Base-by-base conservation (phyloP, 2,329 filamentous ascomycete genomes). In the Aciculosporium take region DNA sequence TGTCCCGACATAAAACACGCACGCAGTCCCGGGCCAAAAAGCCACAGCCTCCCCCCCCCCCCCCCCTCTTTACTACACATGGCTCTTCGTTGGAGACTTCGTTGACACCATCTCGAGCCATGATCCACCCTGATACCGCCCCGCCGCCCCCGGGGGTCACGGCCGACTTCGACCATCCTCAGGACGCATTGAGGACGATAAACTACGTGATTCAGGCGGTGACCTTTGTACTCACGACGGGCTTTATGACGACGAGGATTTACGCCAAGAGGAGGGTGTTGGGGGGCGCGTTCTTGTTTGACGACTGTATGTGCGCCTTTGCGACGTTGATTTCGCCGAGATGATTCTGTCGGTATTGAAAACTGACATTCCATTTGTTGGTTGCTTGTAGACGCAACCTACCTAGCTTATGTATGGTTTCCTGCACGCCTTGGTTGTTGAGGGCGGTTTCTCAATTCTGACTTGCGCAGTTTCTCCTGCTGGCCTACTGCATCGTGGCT, bases 131-230 rank as follows among this genome's bases (percentile, higher is more conserved):
- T 2, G 50, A 51, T 18, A 46, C 50, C 18, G 43, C 42, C 18
- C 50, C 52, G 25, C 52, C 51, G 9, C 55, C 56, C 12, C n/a
- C 44, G 17, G 56, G 55, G 33, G 47, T 53, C 9, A 43, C 41
- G 13, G 45, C 50, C 6, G 37, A 58, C 46, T 29, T 56, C 13
- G 44, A 51, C 4, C 39, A 56, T 31, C 56, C 55, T 0, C 20
- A 42, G 10, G 55, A 58, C 31, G 48, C 53, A 20, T 37, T 59
- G 34, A 45, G 48, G 17, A 56, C 51, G 0, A 36, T 51, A 29
- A 56, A 54, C 39, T 49, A 53, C 33, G 46, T 54, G 3, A 54
- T 51, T 3, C 56, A 58, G 37, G 52, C 37, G 0, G 40, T 59
- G 17, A 56, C 54, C 7, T 37, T 58, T 7, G 10, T 53, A 7